Base-by-base conservation (phyloP, 2,329 filamentous ascomycete genomes). In the Colletotrichum agaves region DNA sequence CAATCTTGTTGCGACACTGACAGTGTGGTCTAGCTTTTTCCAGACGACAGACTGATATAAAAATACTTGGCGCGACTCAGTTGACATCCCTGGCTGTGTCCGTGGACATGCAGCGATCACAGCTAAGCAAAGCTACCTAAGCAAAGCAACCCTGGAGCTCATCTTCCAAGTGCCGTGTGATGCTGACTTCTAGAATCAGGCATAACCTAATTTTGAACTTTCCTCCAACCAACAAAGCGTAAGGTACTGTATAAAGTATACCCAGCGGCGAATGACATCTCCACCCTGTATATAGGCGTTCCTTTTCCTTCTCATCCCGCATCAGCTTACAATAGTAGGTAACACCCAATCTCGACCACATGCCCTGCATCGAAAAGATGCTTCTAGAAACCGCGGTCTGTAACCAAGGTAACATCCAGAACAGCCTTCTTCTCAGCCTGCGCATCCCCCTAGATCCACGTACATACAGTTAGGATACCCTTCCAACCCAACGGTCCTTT, bases 1-100 rank as follows among this genome's bases (percentile, higher is more conserved):
- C 41, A 39, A 39, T 60, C 55, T 63, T 50, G 44, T 50, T 43
- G 37, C 44, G 35, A 61, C 61, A 19, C 52, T 37, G 50, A 53
- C 50, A 53, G 47, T 23, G n/a, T 50, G 47, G 47, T 50, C 47
- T n/a, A 15, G 47, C 21, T 23, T 15, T 5, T n/a, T 50, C 27
- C 21, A 50, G 47, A 50, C 27, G 23, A 27, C 23, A 27, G 6
- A 27, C 6, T 27, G 23, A 27, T 27, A 27, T 27, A 5, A 27
- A 27, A 27, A 5, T 27, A 1, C 23, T 13, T 8, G 12, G 35
- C 12, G 31, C 35, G 35, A 50, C 23, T n/a, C n/a, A n/a, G 27
- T 31, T n/a, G 21, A 50, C 23, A 10, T 17, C 35, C 35, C 12
- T 12, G 35, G 35, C 35, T 13, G 35, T 37, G 35, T 37, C 35